phyloP scores from a whole-genome alignment of 73 alveolate species.

The Tetrahymena borealis region DNA sequence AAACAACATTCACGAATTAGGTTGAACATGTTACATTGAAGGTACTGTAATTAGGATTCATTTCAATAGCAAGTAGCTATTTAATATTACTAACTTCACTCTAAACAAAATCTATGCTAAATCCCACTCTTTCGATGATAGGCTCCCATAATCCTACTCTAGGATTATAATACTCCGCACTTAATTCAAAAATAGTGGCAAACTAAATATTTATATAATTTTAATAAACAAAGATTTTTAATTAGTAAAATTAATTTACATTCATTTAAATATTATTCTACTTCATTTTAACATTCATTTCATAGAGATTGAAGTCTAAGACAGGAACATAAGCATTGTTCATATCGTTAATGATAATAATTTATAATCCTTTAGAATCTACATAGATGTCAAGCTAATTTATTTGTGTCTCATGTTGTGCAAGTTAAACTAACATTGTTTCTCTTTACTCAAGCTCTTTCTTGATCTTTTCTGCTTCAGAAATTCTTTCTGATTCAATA shows the following conservation, averaged over 20 bases:
- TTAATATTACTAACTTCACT: not conserved
- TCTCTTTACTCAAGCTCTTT: not conserved
- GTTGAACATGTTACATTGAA: conserved; percentile 1
- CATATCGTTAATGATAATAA: conserved; percentile 18
- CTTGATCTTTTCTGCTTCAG: not conserved
- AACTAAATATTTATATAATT: not conserved
- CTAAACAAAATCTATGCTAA: not conserved
- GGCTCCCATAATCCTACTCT: conserved; percentile 24
- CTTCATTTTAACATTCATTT: not conserved
- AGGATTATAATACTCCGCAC: conserved; percentile 4
- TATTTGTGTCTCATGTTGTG: not conserved
- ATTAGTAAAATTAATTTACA: not conserved
- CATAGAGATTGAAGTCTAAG: conserved; percentile 17
- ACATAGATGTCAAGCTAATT: not conserved
- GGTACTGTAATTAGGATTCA: not conserved
- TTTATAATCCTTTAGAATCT: conserved; percentile 5
- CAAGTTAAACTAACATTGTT: not conserved
- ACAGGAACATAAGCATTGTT: conserved; percentile 13
- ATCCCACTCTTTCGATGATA: conserved; percentile 7
- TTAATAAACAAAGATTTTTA: not conserved
- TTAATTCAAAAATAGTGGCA: not conserved
- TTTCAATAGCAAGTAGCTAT: conserved; percentile 4
- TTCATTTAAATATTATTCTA: not conserved
- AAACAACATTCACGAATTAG: not conserved
- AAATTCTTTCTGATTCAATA: not conserved